phyloP scores from a whole-genome alignment of 805 yeast genomes.

The Priceomyces fermenticarens region DNA sequence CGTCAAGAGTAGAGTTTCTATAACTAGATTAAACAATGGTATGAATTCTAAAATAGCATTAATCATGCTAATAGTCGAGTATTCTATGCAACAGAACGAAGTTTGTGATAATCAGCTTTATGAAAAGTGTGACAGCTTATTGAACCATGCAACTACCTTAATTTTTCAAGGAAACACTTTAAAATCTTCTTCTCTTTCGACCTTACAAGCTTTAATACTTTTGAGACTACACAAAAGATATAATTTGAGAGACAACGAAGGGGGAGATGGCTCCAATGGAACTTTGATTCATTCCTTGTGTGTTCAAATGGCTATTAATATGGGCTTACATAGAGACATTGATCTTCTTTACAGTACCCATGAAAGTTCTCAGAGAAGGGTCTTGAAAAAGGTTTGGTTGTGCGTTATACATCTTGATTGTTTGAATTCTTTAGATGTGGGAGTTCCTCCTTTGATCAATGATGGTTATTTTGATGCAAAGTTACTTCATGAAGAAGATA shows the following conservation, averaged over 20 bases:
- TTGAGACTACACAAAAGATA: neutral
- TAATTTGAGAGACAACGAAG: conserved; percentile 2
- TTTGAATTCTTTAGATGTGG: conserved; percentile 1
- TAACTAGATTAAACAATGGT: neutral
- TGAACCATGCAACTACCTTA: neutral
- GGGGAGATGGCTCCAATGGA: conserved; percentile 3
- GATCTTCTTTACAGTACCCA: neutral
- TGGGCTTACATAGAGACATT: conserved; percentile 5
- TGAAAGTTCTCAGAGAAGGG: neutral
- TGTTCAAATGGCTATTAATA: conserved; percentile 3
- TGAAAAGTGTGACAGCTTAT: neutral
- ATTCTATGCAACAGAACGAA: conserved; percentile 1
- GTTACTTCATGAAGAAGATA: neutral
- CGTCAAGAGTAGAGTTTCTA: neutral
- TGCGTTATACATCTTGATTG: conserved; percentile 2
- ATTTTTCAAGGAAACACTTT: conserved; percentile 1
- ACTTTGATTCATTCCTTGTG: conserved; percentile 2
- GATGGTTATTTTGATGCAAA: neutral
- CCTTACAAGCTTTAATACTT: conserved; percentile 3
- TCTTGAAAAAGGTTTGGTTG: conserved; percentile 2
- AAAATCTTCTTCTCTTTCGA: neutral
- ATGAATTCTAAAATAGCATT: neutral
- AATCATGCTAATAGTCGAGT: conserved; percentile 1
- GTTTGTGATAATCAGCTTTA: neutral
- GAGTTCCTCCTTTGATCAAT: neutral